These are phyloP conservation scores for Gamsiella multidivaricata DNA, from an alignment of 192 early-diverging fungal species.

Conservation along the genomic window DNA sequence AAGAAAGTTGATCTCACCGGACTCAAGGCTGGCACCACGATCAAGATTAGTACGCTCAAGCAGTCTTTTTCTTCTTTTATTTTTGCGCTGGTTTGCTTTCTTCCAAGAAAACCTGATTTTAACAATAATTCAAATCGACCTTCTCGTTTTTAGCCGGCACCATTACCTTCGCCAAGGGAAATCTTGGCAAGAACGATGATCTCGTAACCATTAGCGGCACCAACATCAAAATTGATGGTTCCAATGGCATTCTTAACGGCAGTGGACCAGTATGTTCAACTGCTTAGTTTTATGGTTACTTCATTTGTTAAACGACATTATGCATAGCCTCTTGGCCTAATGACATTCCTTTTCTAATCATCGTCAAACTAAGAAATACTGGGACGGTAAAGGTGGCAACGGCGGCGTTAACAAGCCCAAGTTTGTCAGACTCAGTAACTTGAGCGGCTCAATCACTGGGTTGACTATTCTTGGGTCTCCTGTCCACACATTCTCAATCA, in stretches of 20 bases:
- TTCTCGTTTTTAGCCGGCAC: slow-evolving; percentile 26
- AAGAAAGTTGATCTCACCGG: slow-evolving; percentile 47
- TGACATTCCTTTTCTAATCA: no score
- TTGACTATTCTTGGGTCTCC: slow-evolving; percentile 46
- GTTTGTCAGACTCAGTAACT: slow-evolving; percentile 34
- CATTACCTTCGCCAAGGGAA: slow-evolving; percentile 52
- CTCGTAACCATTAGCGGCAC: slow-evolving; percentile 54
- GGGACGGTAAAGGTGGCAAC: slow-evolving; percentile 60
- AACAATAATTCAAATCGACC: slow-evolving; percentile 10
- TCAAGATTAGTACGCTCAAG: slow-evolving; percentile 34
- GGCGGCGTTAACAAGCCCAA: slow-evolving; percentile 56
- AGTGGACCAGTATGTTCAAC: slow-evolving; percentile 45
- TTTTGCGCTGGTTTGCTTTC: slow-evolving; percentile 3
- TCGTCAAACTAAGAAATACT: slow-evolving; percentile 31
- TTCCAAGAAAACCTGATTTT: slow-evolving; percentile 1
- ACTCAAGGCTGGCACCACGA: slow-evolving; percentile 52
- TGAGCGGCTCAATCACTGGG: slow-evolving; percentile 45
- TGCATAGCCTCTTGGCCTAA: not conserved
- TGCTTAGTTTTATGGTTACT: slow-evolving; percentile 8
- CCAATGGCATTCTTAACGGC: slow-evolving; percentile 51
- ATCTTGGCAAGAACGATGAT: slow-evolving; percentile 14
- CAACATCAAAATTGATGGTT: slow-evolving; percentile 48
- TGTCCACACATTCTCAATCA: slow-evolving; percentile 57
- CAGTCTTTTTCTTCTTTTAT: not conserved
- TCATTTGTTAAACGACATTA: slow-evolving; percentile 1